These are phyloP conservation scores for Leishmania arabica DNA, from an alignment of 208 protist genomes.

Conservation along the genomic window DNA sequence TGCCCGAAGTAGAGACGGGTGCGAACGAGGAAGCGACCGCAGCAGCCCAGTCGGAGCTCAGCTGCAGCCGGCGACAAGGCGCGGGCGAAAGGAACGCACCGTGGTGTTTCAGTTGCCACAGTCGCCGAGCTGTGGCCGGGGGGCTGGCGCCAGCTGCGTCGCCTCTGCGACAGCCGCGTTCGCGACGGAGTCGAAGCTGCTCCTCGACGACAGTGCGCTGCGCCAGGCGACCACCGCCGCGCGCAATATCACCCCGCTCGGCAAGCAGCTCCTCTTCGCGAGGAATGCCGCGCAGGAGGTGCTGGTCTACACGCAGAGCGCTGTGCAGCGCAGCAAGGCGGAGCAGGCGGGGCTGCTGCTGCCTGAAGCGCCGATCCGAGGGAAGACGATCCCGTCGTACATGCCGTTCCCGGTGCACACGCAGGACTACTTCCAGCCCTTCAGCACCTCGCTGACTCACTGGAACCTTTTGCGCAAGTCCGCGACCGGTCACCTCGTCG, in stretches of 20 bases:
- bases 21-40: background rate
- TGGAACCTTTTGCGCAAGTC: conserved; percentile 90
- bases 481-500: conserved; percentile 42
- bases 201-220: conserved; percentile 38
- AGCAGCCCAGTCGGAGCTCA: background rate
- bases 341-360: conserved; percentile 66
- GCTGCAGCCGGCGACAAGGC: conserved; percentile 29
- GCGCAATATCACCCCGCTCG: conserved; percentile 75
- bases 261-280: conserved; percentile 74
- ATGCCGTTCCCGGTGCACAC: conserved; percentile 66
- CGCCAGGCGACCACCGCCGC: conserved; percentile 63
- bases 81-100: conserved; percentile 56
- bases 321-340: conserved; percentile 60
- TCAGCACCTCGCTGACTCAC: conserved; percentile 60
- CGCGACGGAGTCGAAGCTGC: conserved; percentile 1
- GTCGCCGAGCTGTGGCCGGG: conserved; percentile 1
- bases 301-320: conserved; percentile 65
- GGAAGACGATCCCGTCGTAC: conserved; percentile 67
- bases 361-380: conserved; percentile 47
- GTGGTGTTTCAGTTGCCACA: conserved; percentile 66
- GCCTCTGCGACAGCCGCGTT: conserved; percentile 7
- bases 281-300: conserved; percentile 58
- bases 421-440: conserved; percentile 78
- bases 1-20: background rate
- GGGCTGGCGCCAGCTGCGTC: background rate